A percentile compares a stretch with the other conserved stretches of the same genome.
Evolutionary conservation across 495 filamentous ascomycete genomes (phyloP).

Genomic region (Neurospora tetrasperma): DNA sequence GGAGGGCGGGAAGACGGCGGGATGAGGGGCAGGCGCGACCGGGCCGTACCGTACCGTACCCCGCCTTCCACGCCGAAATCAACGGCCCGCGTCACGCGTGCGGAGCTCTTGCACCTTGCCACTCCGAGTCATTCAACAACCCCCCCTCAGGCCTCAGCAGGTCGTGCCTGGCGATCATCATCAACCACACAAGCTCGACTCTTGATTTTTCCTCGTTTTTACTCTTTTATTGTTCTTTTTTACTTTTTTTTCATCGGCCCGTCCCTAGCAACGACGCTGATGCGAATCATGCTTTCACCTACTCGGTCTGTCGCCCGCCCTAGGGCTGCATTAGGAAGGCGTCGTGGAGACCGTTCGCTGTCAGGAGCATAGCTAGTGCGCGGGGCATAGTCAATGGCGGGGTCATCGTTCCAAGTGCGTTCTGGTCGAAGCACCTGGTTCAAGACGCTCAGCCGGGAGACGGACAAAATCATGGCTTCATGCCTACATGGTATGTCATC

Average conservation of each 20-base stretch:
- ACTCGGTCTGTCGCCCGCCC: too few species aligned
- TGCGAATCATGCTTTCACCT: not conserved
- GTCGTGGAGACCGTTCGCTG: not conserved
- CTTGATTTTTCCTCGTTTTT: not conserved
- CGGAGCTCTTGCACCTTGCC: not conserved
- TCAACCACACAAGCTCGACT: not conserved
- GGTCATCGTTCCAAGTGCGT: not conserved
- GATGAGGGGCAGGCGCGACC: not conserved
- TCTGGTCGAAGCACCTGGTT: too few species aligned
- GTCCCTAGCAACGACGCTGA: not conserved
- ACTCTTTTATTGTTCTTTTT: not conserved
- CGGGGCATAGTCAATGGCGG: not conserved
- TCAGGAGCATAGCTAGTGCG: not conserved
- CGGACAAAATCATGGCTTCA: too few species aligned
- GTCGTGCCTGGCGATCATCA: not conserved
- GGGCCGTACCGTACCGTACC: not conserved
- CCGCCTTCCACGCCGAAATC: not conserved
- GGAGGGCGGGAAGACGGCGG: not conserved
- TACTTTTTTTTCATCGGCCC: too few species aligned
- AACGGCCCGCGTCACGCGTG: not conserved
- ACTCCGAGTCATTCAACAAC: not conserved
- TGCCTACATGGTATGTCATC: not conserved
- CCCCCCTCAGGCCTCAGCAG: not conserved
- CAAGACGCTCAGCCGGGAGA: too few species aligned
- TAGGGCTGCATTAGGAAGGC: not conserved